phyloP scores from a whole-genome alignment of 352 stramenopile species.

The Phytophthora chlamydospora region DNA sequence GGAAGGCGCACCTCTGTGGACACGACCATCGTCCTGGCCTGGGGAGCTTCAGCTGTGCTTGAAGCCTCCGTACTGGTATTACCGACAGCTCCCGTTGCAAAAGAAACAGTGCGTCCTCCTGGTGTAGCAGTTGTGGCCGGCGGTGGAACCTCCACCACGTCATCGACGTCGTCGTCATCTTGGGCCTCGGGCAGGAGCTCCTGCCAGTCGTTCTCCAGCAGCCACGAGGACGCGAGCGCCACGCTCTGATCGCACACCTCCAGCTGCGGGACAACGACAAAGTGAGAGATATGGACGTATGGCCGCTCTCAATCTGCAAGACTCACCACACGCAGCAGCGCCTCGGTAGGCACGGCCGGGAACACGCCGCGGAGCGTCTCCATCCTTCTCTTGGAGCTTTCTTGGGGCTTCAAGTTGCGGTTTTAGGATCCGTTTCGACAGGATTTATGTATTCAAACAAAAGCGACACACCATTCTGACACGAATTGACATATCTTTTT shows the following conservation, averaged over 20 bases:
- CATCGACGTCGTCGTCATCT: neutral
- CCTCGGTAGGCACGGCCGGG: conserved; percentile 35
- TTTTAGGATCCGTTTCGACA: no score
- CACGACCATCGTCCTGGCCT: conserved; percentile 21
- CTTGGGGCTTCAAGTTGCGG: neutral
- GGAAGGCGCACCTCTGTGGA: conserved; percentile 17
- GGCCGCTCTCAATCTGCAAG: neutral
- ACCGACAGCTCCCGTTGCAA: neutral
- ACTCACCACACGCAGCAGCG: conserved; percentile 43
- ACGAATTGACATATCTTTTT: no score
- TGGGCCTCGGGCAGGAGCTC: conserved; percentile 37
- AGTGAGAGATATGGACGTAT: neutral
- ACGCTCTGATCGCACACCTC: conserved; percentile 62
- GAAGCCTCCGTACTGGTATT: neutral
- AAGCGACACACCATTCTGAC: no score
- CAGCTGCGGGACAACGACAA: conserved; percentile 31
- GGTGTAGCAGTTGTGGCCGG: neutral
- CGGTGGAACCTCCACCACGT: neutral
- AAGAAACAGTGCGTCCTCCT: neutral
- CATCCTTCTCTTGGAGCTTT: conserved; percentile 29
- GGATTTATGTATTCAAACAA: no score
- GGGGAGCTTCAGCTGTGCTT: neutral
- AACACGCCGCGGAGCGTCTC: conserved; percentile 55
- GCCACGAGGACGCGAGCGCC: conserved; percentile 57
- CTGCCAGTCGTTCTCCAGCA: conserved; percentile 67